Conservation (phyloP, 192 early-diverging fungal species). For the Coemansia umbellata region DNA sequence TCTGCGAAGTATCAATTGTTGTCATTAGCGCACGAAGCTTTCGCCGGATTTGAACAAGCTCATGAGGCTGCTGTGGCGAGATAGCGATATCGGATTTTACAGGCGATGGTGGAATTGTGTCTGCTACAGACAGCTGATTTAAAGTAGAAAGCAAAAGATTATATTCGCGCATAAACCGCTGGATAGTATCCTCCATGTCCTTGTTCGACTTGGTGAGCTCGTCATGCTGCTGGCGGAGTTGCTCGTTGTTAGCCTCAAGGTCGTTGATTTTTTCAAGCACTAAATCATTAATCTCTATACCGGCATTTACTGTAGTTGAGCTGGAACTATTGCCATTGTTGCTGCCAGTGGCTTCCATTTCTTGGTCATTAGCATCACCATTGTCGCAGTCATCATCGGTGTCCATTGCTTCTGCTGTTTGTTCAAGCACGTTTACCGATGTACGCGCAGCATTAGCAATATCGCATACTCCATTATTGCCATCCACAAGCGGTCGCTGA, state of each 20-base stretch:
- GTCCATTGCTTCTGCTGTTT: slow-evolving; percentile 15
- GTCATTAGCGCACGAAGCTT: slow-evolving; percentile 42
- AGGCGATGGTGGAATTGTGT: slow-evolving; percentile 33
- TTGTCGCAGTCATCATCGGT: slow-evolving; percentile 2
- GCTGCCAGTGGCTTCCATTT: too few species aligned
- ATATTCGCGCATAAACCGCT: slow-evolving; percentile 37
- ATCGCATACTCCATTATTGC: background rate
- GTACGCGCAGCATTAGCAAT: too few species aligned
- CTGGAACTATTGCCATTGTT: background rate
- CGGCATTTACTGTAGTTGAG: background rate
- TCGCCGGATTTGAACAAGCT: slow-evolving; percentile 41
- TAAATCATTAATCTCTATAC: background rate
- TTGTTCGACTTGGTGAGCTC: slow-evolving; percentile 11
- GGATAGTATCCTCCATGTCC: slow-evolving; percentile 29
- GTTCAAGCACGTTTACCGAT: background rate
- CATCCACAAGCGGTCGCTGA: slow-evolving; percentile 11
- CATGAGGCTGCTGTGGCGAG: slow-evolving; percentile 4
- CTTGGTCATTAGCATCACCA: too few species aligned
- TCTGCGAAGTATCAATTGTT: slow-evolving; percentile 30
- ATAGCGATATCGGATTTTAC: slow-evolving; percentile 1
- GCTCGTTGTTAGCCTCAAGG: slow-evolving; percentile 7
- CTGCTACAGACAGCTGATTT: slow-evolving; percentile 30
- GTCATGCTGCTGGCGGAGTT: slow-evolving; percentile 10
- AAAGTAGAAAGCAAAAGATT: slow-evolving; percentile 23
- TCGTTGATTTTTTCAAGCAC: background rate